Evolutionary conservation across 2,329 filamentous ascomycete genomes (phyloP).

Genomic region (Ophiosphaerella herpotricha): DNA sequence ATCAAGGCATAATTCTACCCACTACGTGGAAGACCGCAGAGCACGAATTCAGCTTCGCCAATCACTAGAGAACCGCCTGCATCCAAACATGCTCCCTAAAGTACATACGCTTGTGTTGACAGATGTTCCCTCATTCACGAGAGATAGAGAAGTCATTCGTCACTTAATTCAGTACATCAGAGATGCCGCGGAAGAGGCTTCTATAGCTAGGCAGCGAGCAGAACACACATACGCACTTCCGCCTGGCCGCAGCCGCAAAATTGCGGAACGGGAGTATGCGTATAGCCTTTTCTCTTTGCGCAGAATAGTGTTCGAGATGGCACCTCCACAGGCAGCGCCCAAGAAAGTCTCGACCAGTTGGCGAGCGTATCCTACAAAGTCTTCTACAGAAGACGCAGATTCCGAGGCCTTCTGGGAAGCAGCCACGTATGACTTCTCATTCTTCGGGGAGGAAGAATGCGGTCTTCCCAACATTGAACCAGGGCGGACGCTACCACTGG

Average conservation of each 20-base stretch:
- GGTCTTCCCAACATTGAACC: slow-evolving; percentile 54
- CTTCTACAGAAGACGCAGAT: slow-evolving; percentile 63
- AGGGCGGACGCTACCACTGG: slow-evolving; percentile 51
- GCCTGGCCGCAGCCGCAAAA: slow-evolving; percentile 58
- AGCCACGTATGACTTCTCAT: slow-evolving; percentile 64
- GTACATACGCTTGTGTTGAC: slow-evolving; percentile 61
- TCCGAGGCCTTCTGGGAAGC: slow-evolving; percentile 64
- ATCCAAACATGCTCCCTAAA: slow-evolving; percentile 61
- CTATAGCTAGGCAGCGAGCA: slow-evolving; percentile 58
- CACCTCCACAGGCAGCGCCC: slow-evolving; percentile 23
- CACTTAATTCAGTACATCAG: slow-evolving; percentile 60
- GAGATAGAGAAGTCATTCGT: slow-evolving; percentile 43
- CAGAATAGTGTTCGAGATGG: slow-evolving; percentile 60
- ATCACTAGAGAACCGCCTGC: slow-evolving; percentile 46
- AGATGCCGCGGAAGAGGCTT: slow-evolving; percentile 60
- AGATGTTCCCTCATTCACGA: slow-evolving; percentile 57
- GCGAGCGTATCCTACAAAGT: slow-evolving; percentile 54
- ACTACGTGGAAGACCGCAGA: slow-evolving; percentile 36
- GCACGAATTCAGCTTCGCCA: slow-evolving; percentile 39
- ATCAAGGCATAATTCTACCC: slow-evolving; percentile 27
- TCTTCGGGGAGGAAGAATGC: slow-evolving; percentile 64
- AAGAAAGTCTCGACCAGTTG: slow-evolving; percentile 51
- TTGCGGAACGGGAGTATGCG: slow-evolving; percentile 55
- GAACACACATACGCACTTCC: slow-evolving; percentile 62
- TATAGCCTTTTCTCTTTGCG: slow-evolving; percentile 59